Evolutionary conservation across 495 filamentous ascomycete species (phyloP).

Genomic region (Chaetomidium leptoderma): DNA sequence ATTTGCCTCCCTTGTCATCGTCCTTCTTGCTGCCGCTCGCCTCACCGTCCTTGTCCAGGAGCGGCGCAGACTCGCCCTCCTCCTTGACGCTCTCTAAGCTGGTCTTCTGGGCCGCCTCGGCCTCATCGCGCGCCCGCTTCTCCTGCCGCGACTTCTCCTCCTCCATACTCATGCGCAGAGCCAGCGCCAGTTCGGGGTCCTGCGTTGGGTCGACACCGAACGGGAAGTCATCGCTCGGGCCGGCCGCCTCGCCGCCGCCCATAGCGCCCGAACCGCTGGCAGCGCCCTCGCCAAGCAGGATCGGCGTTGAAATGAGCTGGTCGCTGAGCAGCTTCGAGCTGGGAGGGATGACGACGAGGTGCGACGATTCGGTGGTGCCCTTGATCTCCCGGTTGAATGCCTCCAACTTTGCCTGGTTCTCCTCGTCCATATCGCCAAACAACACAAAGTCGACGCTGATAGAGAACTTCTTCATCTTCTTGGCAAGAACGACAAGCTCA

Average conservation of each 20-base stretch:
- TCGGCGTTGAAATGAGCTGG: slow-evolving; percentile 84
- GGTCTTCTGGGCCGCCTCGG: slow-evolving; percentile 60
- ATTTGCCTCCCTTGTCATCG: slow-evolving; percentile 49
- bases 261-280: slow-evolving; percentile 45
- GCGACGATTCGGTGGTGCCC: slow-evolving; percentile 72
- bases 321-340: slow-evolving; percentile 89
- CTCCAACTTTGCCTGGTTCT: slow-evolving; percentile 78
- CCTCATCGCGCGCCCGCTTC: slow-evolving; percentile 67
- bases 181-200: slow-evolving; percentile 90
- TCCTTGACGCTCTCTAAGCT: slow-evolving; percentile 82
- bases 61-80: slow-evolving; percentile 60
- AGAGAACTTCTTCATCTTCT: slow-evolving; percentile 97
- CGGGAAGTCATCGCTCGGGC: slow-evolving; percentile 50
- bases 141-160: slow-evolving; percentile 90
- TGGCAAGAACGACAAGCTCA: slow-evolving; percentile 80
- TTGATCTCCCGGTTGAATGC: slow-evolving; percentile 91
- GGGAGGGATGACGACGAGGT: slow-evolving; percentile 86
- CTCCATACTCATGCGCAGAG: slow-evolving; percentile 96
- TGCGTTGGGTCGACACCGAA: slow-evolving; percentile 75
- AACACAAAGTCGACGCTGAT: slow-evolving; percentile 88
- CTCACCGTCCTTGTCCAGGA: slow-evolving; percentile 63
- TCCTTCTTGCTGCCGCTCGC: slow-evolving; percentile 54
- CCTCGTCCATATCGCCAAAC: slow-evolving; percentile 90
- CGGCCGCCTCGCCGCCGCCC: slow-evolving; percentile 58
- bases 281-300: slow-evolving; percentile 73